A percentile compares a stretch with the other conserved stretches of the same genome.
These are phyloP conservation scores for Marasmius tenuissimus DNA, from an alignment of 1,284 basidiomycete species.

Conservation along the genomic window DNA sequence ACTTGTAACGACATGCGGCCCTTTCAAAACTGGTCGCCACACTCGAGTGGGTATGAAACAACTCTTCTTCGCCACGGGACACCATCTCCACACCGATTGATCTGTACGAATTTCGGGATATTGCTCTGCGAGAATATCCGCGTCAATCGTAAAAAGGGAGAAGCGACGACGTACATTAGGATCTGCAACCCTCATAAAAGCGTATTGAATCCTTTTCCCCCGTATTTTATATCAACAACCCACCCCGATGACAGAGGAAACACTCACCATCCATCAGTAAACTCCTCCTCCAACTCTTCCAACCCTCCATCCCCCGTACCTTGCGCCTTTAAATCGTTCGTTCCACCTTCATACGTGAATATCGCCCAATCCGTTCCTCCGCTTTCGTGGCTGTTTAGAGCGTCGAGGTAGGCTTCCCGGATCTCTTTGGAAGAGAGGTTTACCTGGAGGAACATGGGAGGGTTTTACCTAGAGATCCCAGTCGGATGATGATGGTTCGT, in stretches of 20 bases:
- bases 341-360: slow-evolving; percentile 83
- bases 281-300: slow-evolving; percentile 92
- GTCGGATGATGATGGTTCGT: no score
- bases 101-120: slow-evolving; percentile 90
- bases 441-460: slow-evolving; percentile 65
- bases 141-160: background rate
- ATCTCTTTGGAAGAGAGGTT: slow-evolving; percentile 76
- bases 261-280: slow-evolving; percentile 85
- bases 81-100: slow-evolving; percentile 95
- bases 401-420: slow-evolving; percentile 76
- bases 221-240: no score
- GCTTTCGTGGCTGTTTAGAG: slow-evolving; percentile 58
- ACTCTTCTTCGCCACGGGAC: slow-evolving; percentile 94
- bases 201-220: slow-evolving; percentile 96
- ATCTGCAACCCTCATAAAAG: slow-evolving; percentile 87
- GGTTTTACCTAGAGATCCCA: no score
- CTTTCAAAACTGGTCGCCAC: slow-evolving; percentile 83
- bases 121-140: slow-evolving; percentile 53
- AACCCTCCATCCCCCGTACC: slow-evolving; percentile 82
- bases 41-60: slow-evolving; percentile 88
- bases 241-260: background rate
- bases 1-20: slow-evolving; percentile 88
- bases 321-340: slow-evolving; percentile 91
- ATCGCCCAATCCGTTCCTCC: slow-evolving; percentile 81
- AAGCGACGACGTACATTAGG: slow-evolving; percentile 63